phyloP scores from a whole-genome alignment of 805 yeast species.

The Metschnikowia aberdeeniae region DNA sequence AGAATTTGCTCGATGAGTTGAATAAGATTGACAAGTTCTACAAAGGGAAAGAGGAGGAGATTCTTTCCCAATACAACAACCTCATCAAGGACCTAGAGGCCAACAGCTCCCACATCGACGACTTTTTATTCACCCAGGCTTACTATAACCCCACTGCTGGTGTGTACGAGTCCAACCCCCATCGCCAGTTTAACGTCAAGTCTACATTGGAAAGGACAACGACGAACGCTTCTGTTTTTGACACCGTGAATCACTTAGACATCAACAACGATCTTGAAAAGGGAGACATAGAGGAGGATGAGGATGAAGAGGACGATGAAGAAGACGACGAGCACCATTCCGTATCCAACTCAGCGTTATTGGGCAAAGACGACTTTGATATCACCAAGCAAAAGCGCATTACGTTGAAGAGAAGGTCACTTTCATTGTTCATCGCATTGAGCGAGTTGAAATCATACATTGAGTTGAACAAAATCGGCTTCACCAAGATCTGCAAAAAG shows the following conservation, averaged over 20 bases:
- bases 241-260: conserved; percentile 24
- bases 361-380: conserved; percentile 27
- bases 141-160: conserved; percentile 13
- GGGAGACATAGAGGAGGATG: conserved; percentile 28
- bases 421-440: conserved; percentile 64
- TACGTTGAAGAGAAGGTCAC: conserved; percentile 62
- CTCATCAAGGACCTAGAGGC: conserved; percentile 45
- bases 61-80: conserved; percentile 42
- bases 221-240: conserved; percentile 26
- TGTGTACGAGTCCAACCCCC: conserved; percentile 13
- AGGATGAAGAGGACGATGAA: conserved; percentile 29
- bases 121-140: conserved; percentile 24
- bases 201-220: conserved; percentile 22
- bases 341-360: conserved; percentile 19
- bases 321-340: conserved; percentile 19
- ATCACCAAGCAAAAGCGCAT: conserved; percentile 40
- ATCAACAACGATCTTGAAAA: conserved; percentile 25
- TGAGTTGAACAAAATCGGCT: conserved; percentile 84
- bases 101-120: conserved; percentile 25
- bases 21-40: conserved; percentile 52
- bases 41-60: conserved; percentile 41
- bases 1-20: conserved; percentile 46
- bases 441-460: conserved; percentile 81
- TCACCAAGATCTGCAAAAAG: conserved; percentile 84
- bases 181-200: conserved; percentile 19